phyloP scores from a whole-genome alignment of 2,329 filamentous ascomycete species.

The Immersiporthe knoxdaviesiana region DNA sequence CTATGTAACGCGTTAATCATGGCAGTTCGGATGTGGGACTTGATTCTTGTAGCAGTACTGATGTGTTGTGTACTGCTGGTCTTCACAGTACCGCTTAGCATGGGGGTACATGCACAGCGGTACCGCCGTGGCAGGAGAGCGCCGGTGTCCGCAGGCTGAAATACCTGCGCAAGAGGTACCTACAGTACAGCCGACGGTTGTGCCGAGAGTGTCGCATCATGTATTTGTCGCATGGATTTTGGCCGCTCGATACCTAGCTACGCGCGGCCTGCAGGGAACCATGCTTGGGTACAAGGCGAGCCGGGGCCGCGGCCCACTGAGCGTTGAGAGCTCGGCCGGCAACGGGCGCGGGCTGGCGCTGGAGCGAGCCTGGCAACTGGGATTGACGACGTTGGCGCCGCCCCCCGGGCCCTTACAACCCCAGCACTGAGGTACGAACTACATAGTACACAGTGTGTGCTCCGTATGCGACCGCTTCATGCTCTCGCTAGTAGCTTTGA shows the following conservation, averaged over 20 bases:
- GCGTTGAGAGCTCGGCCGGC: constrained; percentile 15
- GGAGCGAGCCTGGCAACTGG: constrained; percentile 16
- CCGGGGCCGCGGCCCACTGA: constrained; percentile 18
- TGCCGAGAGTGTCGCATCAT: constrained; percentile 27
- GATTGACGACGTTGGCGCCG: constrained; percentile 12
- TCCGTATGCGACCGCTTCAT: constrained; percentile 5
- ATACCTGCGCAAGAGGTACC: constrained; percentile 24
- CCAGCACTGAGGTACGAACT: background rate
- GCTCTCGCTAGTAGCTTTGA: constrained; percentile 3
- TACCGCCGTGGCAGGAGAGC: background rate
- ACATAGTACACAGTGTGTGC: constrained; percentile 1
- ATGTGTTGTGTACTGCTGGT: background rate
- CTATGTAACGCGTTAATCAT: background rate
- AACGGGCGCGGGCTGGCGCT: constrained; percentile 22
- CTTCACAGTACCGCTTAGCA: background rate
- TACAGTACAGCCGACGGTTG: constrained; percentile 28
- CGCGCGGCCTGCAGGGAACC: constrained; percentile 28
- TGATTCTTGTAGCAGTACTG: background rate
- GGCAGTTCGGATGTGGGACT: background rate
- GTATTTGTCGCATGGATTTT: constrained; percentile 13
- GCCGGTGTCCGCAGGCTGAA: no score
- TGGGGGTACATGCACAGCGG: background rate
- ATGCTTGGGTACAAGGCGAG: constrained; percentile 12
- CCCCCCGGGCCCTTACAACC: background rate
- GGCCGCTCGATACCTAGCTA: constrained; percentile 20